Base-by-base conservation (phyloP, 148 eudicot genomes). In the Rhododendron griersonianum region DNA sequence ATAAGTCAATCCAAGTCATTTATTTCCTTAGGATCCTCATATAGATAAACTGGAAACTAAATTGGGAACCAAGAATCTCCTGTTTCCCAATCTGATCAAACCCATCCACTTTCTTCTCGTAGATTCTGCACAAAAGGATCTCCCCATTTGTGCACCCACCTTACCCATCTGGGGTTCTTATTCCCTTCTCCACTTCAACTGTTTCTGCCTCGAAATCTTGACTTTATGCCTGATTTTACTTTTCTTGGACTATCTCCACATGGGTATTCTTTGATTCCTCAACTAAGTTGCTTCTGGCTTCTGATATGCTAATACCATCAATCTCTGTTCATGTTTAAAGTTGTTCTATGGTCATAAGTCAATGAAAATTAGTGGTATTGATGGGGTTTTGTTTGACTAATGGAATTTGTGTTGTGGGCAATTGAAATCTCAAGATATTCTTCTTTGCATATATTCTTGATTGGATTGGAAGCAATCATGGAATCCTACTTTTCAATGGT, bases 221-320 rank as follows among this genome's bases (percentile, higher is more conserved):
- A 71, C 47, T 48, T 83, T 67, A 69, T 83, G 61, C 85, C 48
- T 69, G 55, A 15, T 83, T 69, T 9, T 18, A 16, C 16, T 18
- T 83, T 45, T 39, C 9, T 57, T 69, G 85, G 18, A 28, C 61
- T 28, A 83, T 83, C 71, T 47, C 44, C 25, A 7, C 69, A 11
- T 82, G 84, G 57, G 59, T 45, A 1, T 83, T 33, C 85, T 71
- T 71, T 19, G 63, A 71, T 69, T 83, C 16, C 85, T 83, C 44
- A 28, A 28, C 41, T 47, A 71, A 83, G 78, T 28, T 71, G 44
- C 28, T 25, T 65, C 11, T 47, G 50, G 50, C 50, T 47, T 47
- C 11, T 47, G 51, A 48, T 48, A 48, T 10, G 51, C 11, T 48
- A 48, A 48, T 8, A 18, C 78, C 25, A 45, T 69, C 8, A 55